These are phyloP conservation scores for Aspergillus sp. DNA, from an alignment of 2,329 filamentous ascomycete species.

Conservation along the genomic window DNA sequence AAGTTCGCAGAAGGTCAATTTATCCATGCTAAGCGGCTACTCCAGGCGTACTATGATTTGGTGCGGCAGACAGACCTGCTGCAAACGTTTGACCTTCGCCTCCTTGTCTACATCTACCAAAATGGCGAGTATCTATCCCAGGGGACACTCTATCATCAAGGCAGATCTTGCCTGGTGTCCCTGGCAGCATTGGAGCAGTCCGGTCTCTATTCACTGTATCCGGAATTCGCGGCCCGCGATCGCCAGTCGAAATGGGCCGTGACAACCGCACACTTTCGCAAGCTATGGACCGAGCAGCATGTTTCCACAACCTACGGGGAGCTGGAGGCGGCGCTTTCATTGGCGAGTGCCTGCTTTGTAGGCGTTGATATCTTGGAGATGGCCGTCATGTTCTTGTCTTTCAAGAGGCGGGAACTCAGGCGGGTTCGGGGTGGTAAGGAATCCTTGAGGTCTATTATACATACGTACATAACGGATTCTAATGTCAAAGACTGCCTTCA, in stretches of 20 bases:
- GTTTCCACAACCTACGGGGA: background rate
- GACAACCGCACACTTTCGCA: background rate
- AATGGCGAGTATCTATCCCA: constrained; percentile 6
- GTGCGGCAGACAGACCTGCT: background rate
- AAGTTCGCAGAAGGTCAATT: background rate
- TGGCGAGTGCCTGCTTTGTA: background rate
- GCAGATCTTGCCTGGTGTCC: background rate
- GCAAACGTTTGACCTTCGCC: background rate
- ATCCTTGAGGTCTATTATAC: too few species aligned
- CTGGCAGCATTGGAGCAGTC: background rate
- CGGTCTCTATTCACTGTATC: background rate
- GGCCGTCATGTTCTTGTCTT: constrained; percentile 5
- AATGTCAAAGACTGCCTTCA: too few species aligned
- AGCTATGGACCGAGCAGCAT: background rate
- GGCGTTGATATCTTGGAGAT: background rate
- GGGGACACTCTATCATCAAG: background rate
- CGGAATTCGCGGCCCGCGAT: background rate
- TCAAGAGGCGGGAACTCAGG: background rate
- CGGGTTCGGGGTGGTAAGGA: too few species aligned
- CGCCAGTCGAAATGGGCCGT: background rate
- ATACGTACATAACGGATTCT: too few species aligned
- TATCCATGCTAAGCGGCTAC: background rate
- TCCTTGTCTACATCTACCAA: background rate
- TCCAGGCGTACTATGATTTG: background rate
- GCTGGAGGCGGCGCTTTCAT: background rate